A percentile compares a stretch with the other conserved stretches of the same genome.
Conservation (phyloP, 2,329 filamentous ascomycete genomes). For the Colletotrichum theobromicola region DNA sequence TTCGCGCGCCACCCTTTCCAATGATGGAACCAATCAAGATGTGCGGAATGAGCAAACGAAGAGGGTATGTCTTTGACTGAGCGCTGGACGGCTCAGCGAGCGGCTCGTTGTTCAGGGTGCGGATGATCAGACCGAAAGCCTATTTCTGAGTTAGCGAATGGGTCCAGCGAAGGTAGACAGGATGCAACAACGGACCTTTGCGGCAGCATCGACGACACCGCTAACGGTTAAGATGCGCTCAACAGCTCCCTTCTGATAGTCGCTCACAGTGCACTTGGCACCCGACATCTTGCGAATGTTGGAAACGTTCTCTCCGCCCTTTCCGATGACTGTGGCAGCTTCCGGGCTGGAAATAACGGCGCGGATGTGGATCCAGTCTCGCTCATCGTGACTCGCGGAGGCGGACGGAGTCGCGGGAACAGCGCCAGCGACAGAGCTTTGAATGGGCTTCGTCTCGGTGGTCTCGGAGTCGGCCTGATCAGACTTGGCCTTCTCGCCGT, state of each 20-base stretch:
- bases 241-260: constrained; percentile 95
- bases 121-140: constrained; percentile 98
- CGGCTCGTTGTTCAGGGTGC: constrained; percentile 96
- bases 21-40: constrained; percentile 99
- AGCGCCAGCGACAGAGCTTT: constrained; percentile 36
- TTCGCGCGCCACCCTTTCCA: constrained; percentile 93
- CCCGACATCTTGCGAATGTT: constrained; percentile 94
- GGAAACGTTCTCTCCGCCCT: constrained; percentile 97
- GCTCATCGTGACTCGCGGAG: constrained; percentile 79
- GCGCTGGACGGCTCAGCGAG: constrained; percentile 86
- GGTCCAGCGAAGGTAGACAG: background rate
- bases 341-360: constrained; percentile 97
- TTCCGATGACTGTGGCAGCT: constrained; percentile 96
- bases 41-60: constrained; percentile 93
- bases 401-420: constrained; percentile 44
- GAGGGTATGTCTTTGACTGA: constrained; percentile 95
- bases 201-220: constrained; percentile 93
- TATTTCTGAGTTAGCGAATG: constrained; percentile 37
- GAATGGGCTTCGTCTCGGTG: constrained; percentile 48
- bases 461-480: constrained; percentile 70
- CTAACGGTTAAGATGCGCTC: constrained; percentile 98
- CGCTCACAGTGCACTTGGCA: constrained; percentile 98
- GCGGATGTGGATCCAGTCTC: constrained; percentile 94
- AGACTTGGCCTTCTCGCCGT: constrained; percentile 58
- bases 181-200: constrained; percentile 69